phyloP scores from a whole-genome alignment of 176 grass and related monocot species.

The Bothriochloa decipiens region DNA sequence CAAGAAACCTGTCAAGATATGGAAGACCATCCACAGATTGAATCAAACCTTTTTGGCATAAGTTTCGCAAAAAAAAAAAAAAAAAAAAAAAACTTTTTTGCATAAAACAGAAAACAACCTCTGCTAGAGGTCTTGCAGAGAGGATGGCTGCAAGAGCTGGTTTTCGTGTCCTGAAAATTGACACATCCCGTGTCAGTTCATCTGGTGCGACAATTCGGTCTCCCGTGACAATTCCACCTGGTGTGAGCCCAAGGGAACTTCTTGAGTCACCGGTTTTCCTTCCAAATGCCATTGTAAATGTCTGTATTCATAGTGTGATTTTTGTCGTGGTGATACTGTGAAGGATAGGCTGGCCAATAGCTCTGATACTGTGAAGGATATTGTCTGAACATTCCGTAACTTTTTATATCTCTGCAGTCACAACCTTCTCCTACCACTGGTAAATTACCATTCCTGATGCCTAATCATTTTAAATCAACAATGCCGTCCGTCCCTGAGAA shows the following conservation, averaged over 20 bases:
- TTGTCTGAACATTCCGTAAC: slow-evolving; percentile 10
- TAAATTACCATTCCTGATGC: slow-evolving; percentile 64
- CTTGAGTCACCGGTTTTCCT: slow-evolving; percentile 90
- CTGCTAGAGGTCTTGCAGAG: slow-evolving; percentile 51
- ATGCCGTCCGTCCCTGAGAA: slow-evolving; percentile 24
- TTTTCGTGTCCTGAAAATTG: slow-evolving; percentile 65
- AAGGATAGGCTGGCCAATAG: background rate
- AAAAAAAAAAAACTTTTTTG: no score
- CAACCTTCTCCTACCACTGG: slow-evolving; percentile 90
- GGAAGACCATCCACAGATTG: slow-evolving; percentile 35
- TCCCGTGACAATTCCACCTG: slow-evolving; percentile 78
- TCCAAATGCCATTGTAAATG: slow-evolving; percentile 68
- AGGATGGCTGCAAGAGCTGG: slow-evolving; percentile 69
- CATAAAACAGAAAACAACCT: slow-evolving; percentile 48
- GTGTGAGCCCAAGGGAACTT: slow-evolving; percentile 77
- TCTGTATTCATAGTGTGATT: background rate
- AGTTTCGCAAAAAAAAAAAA: no score
- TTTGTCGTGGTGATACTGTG: background rate
- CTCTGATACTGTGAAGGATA: no score
- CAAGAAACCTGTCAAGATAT: slow-evolving; percentile 47
- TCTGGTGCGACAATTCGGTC: slow-evolving; percentile 45
- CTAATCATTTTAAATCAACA: slow-evolving; percentile 30
- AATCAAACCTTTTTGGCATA: slow-evolving; percentile 50
- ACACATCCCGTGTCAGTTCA: slow-evolving; percentile 57
- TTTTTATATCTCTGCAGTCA: slow-evolving; percentile 57